These are phyloP conservation scores for Scheffersomyces segobiensis DNA, from an alignment of 1,139 yeast genomes.

Conservation along the genomic window DNA sequence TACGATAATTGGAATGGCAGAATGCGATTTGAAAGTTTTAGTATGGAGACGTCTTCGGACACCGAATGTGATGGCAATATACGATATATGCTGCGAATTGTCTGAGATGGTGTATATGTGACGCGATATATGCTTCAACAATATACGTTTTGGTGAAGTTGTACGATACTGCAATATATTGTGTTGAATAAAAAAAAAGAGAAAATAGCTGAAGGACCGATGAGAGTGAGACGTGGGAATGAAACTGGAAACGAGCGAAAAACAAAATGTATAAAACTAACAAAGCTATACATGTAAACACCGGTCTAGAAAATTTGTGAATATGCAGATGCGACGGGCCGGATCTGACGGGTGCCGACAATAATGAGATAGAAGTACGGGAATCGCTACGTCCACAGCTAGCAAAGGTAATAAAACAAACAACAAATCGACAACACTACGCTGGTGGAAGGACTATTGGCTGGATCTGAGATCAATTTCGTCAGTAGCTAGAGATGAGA, in stretches of 20 bases:
- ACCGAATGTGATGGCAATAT: too few species aligned
- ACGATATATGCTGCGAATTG: neutral
- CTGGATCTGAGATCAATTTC: too few species aligned
- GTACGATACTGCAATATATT: too few species aligned
- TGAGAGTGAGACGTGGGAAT: neutral
- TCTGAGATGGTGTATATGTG: neutral
- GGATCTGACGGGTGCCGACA: neutral
- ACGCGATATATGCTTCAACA: neutral
- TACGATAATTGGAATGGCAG: neutral
- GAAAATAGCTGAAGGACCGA: neutral
- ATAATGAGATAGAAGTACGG: neutral
- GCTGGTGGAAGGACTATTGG: too few species aligned
- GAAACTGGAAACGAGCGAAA: neutral
- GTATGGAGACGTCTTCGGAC: neutral
- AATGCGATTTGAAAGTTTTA: neutral
- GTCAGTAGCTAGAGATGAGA: too few species aligned
- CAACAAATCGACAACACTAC: too few species aligned
- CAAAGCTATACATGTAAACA: neutral
- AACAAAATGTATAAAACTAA: neutral
- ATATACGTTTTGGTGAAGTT: neutral
- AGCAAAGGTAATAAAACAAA: too few species aligned
- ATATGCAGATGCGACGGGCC: neutral
- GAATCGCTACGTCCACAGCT: neutral
- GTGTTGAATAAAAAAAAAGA: neutral
- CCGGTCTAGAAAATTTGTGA: neutral